Conservation (phyloP, 225 moss, liverwort and hornwort genomes). For the Takakia lepidozioides region DNA sequence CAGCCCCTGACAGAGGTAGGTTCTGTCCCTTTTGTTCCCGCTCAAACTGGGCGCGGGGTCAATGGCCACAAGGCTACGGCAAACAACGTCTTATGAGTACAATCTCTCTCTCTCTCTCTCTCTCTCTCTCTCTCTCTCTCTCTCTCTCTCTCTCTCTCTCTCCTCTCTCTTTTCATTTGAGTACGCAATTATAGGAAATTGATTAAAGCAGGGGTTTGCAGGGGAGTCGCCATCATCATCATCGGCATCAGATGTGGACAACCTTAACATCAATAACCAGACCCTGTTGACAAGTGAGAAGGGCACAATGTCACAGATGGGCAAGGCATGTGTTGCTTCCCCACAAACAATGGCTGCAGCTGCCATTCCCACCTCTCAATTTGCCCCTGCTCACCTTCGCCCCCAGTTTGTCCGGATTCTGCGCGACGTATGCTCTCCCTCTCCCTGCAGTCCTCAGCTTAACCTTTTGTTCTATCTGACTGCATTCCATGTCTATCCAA, state of each 20-base stretch:
- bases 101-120: no score
- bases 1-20: no score
- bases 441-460: not conserved
- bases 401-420: constrained; percentile 49
- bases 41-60: no score
- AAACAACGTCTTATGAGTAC: no score
- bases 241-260: constrained; percentile 93
- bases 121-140: no score
- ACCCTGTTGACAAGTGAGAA: constrained; percentile 52
- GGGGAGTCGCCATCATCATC: constrained; percentile 98
- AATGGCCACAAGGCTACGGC: no score
- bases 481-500: no score
- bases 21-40: no score
- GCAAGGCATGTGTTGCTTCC: constrained; percentile 35
- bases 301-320: constrained; percentile 24
- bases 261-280: constrained; percentile 69
- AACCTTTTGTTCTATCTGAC: no score
- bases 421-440: constrained; percentile 47
- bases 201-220: constrained; percentile 21
- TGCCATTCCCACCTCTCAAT: constrained; percentile 39
- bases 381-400: constrained; percentile 60
- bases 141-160: not conserved
- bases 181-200: not conserved
- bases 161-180: not conserved
- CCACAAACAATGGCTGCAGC: constrained; percentile 52